phyloP scores from a whole-genome alignment of 148 eudicot genomes.

The Nyssa sinensis region DNA sequence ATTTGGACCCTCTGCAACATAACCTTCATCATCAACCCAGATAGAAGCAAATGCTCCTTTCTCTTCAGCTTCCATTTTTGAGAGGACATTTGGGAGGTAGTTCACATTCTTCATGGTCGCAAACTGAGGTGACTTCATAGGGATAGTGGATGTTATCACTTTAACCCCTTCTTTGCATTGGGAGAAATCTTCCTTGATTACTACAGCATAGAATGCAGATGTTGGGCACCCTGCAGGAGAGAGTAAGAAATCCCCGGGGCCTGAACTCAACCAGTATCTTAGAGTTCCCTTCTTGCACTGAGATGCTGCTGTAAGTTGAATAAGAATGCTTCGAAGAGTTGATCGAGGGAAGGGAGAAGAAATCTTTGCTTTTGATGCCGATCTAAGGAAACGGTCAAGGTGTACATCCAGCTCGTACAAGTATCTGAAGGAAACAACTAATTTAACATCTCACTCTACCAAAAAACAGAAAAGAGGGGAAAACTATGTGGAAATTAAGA shows the following conservation, averaged over 20 bases:
- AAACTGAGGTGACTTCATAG: conserved; percentile 65
- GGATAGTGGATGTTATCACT: conserved; percentile 59
- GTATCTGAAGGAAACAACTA: conserved; percentile 31
- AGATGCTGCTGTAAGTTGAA: conserved; percentile 61
- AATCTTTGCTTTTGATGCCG: conserved; percentile 64
- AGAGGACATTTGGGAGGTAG: conserved; percentile 71
- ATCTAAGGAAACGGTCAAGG: conserved; percentile 61
- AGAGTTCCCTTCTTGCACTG: conserved; percentile 59
- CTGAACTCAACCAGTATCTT: conserved; percentile 65
- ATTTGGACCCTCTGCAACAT: conserved; percentile 75
- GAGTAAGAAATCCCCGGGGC: conserved; percentile 74
- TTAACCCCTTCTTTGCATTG: conserved; percentile 62
- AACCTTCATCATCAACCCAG: conserved; percentile 68
- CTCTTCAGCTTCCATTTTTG: conserved; percentile 73
- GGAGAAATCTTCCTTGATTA: conserved; percentile 48
- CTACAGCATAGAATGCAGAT: conserved; percentile 69
- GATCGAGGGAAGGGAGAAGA: conserved; percentile 47
- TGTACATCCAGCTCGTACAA: conserved; percentile 76
- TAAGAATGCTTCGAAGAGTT: conserved; percentile 55
- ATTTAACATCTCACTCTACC: background rate
- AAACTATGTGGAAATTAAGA: background rate
- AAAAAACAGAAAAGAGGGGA: background rate
- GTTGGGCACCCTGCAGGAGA: conserved; percentile 48
- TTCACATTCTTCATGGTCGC: conserved; percentile 71
- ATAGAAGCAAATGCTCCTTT: conserved; percentile 57